Evolutionary conservation across 306 rosid species (phyloP), one percentile per base, ranked within the genome.

Genomic region (Corylus americana): DNA sequence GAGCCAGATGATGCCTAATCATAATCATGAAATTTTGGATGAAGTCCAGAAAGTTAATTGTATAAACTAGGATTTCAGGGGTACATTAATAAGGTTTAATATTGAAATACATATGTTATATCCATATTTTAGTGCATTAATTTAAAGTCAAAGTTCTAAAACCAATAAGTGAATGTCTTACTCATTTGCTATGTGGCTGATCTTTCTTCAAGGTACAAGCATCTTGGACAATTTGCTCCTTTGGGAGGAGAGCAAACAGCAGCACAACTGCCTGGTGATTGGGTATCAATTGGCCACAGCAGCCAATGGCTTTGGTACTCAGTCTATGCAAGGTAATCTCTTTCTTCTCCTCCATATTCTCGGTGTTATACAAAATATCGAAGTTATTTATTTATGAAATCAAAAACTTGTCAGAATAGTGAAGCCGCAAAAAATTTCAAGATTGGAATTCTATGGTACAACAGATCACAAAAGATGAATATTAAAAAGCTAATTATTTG

Each of bases 261-360:
- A 5, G 98, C 99, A 22, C 99, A 95, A 83, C 97, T 95, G 85
- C 99, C 99, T 8, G 97, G 98, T 29, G 99, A 95, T 83, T 92
- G 97, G 93, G 97, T 95, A 45, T 95, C 98, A 35, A 93, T 95
- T 68, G 99, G 99, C 59, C 91, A 86, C 66, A 95, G 99, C 88
- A 84, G 89, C 71, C 99, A 95, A 86, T 95, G 99, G 99, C 87
- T 93, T 50, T 95, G 99, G 99, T 95, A 95, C 83, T 95, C 99
- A 78, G 96, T 93, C 53, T 95, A 95, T 81, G 94, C 99, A 68
- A 95, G 93, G 99, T 95, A 83, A 27, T n/a, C 39, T 49, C 10
- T 37, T 22, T 58, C 14, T 55, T 35, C 57, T 0, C 6, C 16
- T 55, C 35, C 2, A 4, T 22, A 13, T 3, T 27, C 14, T 59